Evolutionary conservation across 2,329 filamentous ascomycete species (phyloP).

Genomic region (Parastagonospora avenae): DNA sequence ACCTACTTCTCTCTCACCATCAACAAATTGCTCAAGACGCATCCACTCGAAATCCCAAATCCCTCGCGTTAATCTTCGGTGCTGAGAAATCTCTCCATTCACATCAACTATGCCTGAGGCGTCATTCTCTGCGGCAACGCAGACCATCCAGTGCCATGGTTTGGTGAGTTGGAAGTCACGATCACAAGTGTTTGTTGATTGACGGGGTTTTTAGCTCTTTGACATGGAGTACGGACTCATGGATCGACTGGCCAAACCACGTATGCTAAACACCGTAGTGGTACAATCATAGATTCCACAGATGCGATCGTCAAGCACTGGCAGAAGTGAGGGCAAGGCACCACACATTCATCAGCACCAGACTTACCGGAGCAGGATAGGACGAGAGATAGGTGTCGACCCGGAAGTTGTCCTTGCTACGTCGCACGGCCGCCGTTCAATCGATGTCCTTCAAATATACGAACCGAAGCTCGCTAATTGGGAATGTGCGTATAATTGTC

Average conservation of each 20-base stretch:
- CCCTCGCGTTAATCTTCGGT: too few species aligned
- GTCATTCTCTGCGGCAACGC: slow-evolving; percentile 49
- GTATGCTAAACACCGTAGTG: slow-evolving; percentile 50
- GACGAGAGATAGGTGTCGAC: slow-evolving; percentile 80
- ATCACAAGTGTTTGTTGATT: slow-evolving; percentile 7
- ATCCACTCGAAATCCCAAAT: too few species aligned
- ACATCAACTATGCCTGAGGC: slow-evolving; percentile 39
- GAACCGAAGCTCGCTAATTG: slow-evolving; percentile 86
- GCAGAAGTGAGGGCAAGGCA: slow-evolving; percentile 59
- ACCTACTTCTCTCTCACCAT: too few species aligned
- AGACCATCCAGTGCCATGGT: slow-evolving; percentile 50
- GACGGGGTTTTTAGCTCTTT: slow-evolving; percentile 30
- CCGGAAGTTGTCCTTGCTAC: slow-evolving; percentile 85
- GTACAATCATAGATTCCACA: slow-evolving; percentile 83
- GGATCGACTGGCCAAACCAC: background rate
- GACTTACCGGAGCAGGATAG: slow-evolving; percentile 61
- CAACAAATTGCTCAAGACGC: too few species aligned
- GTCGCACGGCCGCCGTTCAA: slow-evolving; percentile 87
- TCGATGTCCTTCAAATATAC: slow-evolving; percentile 81
- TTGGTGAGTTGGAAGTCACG: slow-evolving; percentile 38
- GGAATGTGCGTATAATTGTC: background rate
- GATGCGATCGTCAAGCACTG: slow-evolving; percentile 78
- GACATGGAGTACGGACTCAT: slow-evolving; percentile 39
- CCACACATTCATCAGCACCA: background rate
- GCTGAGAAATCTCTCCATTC: too few species aligned